Percentiles rank a stretch among this genome's conserved stretches.
phyloP scores from a whole-genome alignment of 345 rosid species.

The Salix dunnii region DNA sequence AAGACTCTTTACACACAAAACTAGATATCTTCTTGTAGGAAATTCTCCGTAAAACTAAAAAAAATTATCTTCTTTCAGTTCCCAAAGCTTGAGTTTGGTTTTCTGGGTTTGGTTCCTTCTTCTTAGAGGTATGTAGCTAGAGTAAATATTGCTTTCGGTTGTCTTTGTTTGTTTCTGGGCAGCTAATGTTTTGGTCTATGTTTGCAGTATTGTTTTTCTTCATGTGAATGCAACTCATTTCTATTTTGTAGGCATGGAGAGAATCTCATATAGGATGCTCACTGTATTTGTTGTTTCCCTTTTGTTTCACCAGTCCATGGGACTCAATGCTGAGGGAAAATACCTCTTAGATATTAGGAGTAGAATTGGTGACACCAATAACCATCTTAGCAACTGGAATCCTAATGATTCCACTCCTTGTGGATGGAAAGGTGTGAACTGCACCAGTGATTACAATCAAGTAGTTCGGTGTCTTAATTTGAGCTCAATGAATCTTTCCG shows the following conservation, averaged over 20 bases:
- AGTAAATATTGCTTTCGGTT: not conserved
- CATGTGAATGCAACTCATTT: constrained; percentile 12
- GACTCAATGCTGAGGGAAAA: constrained; percentile 65
- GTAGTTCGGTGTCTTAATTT: constrained; percentile 54
- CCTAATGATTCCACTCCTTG: constrained; percentile 69
- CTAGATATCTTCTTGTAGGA: constrained; percentile 16
- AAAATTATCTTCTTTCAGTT: constrained; percentile 13
- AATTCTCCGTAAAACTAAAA: constrained; percentile 21
- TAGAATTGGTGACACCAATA: constrained; percentile 41
- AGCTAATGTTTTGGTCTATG: constrained; percentile 9
- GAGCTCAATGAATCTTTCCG: constrained; percentile 60
- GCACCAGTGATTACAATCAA: constrained; percentile 41
- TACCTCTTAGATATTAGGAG: constrained; percentile 58
- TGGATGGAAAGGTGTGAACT: constrained; percentile 72
- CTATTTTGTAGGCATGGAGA: constrained; percentile 34
- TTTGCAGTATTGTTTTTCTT: not conserved
- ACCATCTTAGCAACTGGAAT: constrained; percentile 56
- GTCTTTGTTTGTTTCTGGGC: not conserved
- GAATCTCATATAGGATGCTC: constrained; percentile 19
- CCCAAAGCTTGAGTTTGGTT: constrained; percentile 6
- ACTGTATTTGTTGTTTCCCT: constrained; percentile 21
- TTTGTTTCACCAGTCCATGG: constrained; percentile 42
- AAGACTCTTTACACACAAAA: constrained; percentile 12
- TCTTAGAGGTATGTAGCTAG: constrained; percentile 29
- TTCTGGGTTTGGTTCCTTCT: constrained; percentile 12